Base-by-base conservation (phyloP, 352 stramenopile species). In the Peronospora farinosa region DNA sequence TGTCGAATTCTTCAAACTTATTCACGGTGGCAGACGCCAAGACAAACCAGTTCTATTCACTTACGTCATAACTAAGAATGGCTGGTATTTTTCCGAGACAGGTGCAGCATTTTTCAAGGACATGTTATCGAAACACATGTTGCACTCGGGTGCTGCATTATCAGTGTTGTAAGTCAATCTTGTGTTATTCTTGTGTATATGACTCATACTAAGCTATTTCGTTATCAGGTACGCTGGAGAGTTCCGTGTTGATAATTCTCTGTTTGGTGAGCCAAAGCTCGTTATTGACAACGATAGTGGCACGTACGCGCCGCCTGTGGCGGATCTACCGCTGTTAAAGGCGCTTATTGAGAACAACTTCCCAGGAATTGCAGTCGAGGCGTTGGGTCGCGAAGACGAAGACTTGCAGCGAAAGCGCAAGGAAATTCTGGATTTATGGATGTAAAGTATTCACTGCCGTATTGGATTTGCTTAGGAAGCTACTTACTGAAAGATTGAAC, bases 91-190 rank as follows among this genome's bases (percentile, higher is more conserved):
- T 15, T 74, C 65, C 12, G 65, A 74, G 28, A 74, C 65, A 7
- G 65, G 65, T 9, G 65, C 65, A 25, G 45, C 56, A 0, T 70
- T 74, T 48, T 74, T 74, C 46, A 74, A 74, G 40, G 65, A 74
- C 39, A 74, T 74, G 65, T 35, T 74, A 17, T 74, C 65, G 2
- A 74, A 74, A 47, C 65, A 74, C 49, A 70, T 74, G 65, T 51
- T 74, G 54, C 65, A 74, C 43, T 65, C 60, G 0, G 49, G 65
- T 2, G 65, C 65, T 7, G 56, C 54, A 8, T 70, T 74, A 10
- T 74, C 64, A 0, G 60, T 73, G 25, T 37, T 65, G 60, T 69
- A 62, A 28, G 60, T 58, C 11, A 21, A 47, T 46, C 2, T 12
- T 21, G 11, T 7, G 2, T 37, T 30, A 4, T 1, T 33, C 8